Evolutionary conservation across 176 grass and related monocot species (phyloP), one percentile per base, ranked within the genome.

Genomic region (Elaeis guineensis): DNA sequence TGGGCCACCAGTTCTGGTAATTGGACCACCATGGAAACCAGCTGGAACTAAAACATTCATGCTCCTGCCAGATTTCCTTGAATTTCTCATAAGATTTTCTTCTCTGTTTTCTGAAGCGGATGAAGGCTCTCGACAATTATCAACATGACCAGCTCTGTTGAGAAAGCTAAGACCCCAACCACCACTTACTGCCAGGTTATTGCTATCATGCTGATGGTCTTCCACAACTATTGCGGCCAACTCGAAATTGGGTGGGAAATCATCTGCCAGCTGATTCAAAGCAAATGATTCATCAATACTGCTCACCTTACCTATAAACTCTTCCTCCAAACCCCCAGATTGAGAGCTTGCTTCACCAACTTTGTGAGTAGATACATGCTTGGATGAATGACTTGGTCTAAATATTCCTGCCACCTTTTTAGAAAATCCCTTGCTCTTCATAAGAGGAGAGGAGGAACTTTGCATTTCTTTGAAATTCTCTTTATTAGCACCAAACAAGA

Each of bases 151-250:
- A 64, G 18, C 32, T 51, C 48, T 70, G 20, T 53, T 51, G 21
- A 82, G 79, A 72, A 82, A 82, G 20, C 76, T 82, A 15, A 82
- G 66, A 22, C 79, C 79, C 79, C 79, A 82, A 54, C 79, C 79
- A 19, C 79, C 67, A 18, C 53, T 59, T 66, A 20, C 20, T 29
- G 48, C 50, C 54, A 50, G 54, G 32, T 76, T 71, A 3, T 57
- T 39, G 16, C 15, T 19, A 26, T 61, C 49, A 57, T 61, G 44
- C 57, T 48, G 25, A 66, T 77, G 18, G 66, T 69, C 63, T 66
- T 55, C 56, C 6, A 71, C 48, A 62, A 82, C 44, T 21, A 70
- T 66, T 55, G 79, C 79, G 28, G 66, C 68, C 23, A 69, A 72
- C 69, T 82, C 79, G 29, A 55, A 65, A 51, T 72, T 51, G 25